Percentiles rank a stretch among this genome's conserved stretches.
phyloP scores from a whole-genome alignment of 768 basidiomycete species.

The Hemileccinum impolitum region DNA sequence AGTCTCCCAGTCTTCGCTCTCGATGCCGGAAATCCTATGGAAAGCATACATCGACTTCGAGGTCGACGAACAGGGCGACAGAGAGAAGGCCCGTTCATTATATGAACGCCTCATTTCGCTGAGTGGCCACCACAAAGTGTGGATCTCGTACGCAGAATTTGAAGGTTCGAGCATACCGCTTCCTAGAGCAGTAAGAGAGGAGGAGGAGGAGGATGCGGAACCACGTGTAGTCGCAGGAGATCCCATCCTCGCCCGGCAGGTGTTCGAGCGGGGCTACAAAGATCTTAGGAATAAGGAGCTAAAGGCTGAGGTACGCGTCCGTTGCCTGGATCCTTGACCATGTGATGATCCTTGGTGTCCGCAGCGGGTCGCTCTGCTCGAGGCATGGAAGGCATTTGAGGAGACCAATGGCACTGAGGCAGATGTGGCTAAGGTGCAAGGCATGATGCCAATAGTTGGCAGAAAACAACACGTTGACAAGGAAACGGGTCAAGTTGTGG shows the following conservation, averaged over 20 bases:
- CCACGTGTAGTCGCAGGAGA: constrained; percentile 70
- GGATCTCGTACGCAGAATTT: constrained; percentile 93
- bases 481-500: constrained; percentile 81
- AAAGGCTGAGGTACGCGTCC: constrained; percentile 76
- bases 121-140: constrained; percentile 95
- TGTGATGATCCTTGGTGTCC: constrained; percentile 4
- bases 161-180: constrained; percentile 76
- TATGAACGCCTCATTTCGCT: constrained; percentile 85
- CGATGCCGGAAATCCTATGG: constrained; percentile 94
- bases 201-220: constrained; percentile 55
- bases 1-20: constrained; percentile 74
- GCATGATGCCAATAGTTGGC: constrained; percentile 90
- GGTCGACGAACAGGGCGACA: constrained; percentile 82
- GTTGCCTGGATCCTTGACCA: background rate
- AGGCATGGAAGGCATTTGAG: constrained; percentile 96
- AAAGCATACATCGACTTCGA: constrained; percentile 98
- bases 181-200: constrained; percentile 61
- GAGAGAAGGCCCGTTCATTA: constrained; percentile 74
- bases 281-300: constrained; percentile 77
- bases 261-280: constrained; percentile 86
- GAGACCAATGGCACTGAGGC: constrained; percentile 69
- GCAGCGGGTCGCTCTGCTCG: constrained; percentile 86
- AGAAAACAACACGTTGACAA: constrained; percentile 81
- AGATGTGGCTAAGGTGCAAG: constrained; percentile 78
- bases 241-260: constrained; percentile 60